Base-by-base conservation (phyloP, 2,329 filamentous ascomycete genomes). In the Lecanosticta acicola region DNA sequence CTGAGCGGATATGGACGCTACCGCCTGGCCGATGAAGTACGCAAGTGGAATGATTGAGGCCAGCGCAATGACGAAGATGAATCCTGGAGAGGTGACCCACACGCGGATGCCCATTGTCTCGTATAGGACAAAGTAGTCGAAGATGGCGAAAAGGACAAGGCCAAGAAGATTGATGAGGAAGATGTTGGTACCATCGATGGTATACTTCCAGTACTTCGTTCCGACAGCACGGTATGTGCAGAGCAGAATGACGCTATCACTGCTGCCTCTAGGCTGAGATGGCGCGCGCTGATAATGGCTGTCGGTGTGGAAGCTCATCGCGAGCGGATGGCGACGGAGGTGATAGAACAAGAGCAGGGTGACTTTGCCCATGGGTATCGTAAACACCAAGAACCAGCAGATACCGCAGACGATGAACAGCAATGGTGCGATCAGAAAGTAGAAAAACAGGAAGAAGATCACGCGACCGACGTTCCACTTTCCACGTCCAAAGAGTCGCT, bases 171-270 rank as follows among this genome's bases (percentile, higher is more conserved):
- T 98, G 74, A 98, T 96, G 56, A 98, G 80, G 71, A 98, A 97
- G 63, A 98, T 94, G 69, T 98, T 98, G 50, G 93, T 98, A 45
- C 93, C 94, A 63, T 98, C 93, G 48, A 98, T 77, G 3, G 93
- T 98, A 70, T 98, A 98, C 70, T 98, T 98, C 91, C 94, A 98
- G 73, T 98, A 98, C 67, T 91, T 91, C 56, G 82, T 76, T 10
- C 93, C 93, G 10, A 94, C 91, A 35, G 93, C 93, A 48, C 94
- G 85, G 70, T 98, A 98, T 4, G 93, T 98, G 76, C 93, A 98
- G 26, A 98, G 77, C 14, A 98, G 74, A 50, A 98, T 91, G 9
- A 90, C 91, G 13, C 57, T 58, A 21, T 57, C 55, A 39, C 16
- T 85, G 81, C 13, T 49, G 17, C 56, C 57, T 34, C 53, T 46